Percentiles rank a stretch among this genome's conserved stretches.
These are phyloP conservation scores for Trametes elegans DNA, from an alignment of 768 basidiomycete species.

Conservation along the genomic window DNA sequence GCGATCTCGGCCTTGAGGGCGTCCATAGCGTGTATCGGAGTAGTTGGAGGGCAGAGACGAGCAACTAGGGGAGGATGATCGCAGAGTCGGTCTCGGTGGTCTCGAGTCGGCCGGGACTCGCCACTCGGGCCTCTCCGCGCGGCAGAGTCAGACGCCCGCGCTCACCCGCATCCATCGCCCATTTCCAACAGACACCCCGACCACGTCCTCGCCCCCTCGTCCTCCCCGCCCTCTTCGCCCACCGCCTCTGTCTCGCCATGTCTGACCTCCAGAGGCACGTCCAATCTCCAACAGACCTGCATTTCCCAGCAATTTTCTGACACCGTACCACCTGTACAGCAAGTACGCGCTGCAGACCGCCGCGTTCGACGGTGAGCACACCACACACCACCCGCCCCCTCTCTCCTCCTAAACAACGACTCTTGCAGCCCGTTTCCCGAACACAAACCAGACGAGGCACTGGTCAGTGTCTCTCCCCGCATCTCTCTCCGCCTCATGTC, in stretches of 20 bases:
- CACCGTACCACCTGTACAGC: constrained; percentile 39
- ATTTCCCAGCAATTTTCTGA: neutral
- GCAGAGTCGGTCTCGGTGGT: too few species aligned
- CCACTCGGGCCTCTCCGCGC: constrained; percentile 8
- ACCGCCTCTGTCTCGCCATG: constrained; percentile 43
- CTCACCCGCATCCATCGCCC: too few species aligned
- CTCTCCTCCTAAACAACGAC: constrained; percentile 6
- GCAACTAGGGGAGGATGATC: neutral
- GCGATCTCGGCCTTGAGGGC: constrained; percentile 88
- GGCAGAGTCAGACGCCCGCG: too few species aligned
- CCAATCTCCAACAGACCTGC: constrained; percentile 18
- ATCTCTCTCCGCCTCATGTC: neutral
- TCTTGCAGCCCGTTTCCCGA: constrained; percentile 77
- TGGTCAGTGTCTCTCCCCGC: constrained; percentile 57
- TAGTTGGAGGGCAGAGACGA: neutral
- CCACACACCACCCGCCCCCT: constrained; percentile 1
- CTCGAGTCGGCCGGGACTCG: constrained; percentile 4
- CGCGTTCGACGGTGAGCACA: constrained; percentile 77
- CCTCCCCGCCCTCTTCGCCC: constrained; percentile 3
- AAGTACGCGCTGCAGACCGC: constrained; percentile 93
- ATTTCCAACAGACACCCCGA: neutral
- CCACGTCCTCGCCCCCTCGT: constrained; percentile 8
- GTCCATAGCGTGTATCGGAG: constrained; percentile 60
- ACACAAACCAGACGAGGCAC: constrained; percentile 93
- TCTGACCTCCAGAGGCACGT: constrained; percentile 50